Conservation (phyloP, 768 basidiomycete species). For the Clitopilus hobsonii region DNA sequence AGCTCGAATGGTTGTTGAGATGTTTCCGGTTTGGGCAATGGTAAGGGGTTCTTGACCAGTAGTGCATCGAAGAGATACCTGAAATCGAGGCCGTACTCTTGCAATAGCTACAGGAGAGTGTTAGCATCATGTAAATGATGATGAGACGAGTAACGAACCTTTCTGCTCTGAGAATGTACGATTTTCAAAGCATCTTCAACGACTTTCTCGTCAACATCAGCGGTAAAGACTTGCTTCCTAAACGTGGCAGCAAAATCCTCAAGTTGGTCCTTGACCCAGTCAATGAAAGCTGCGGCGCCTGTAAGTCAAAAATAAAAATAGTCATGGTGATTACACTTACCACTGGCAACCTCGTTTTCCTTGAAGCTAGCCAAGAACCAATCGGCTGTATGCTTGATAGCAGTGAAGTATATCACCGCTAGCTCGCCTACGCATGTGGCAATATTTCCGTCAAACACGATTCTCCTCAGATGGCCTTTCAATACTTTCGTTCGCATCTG, state of each 20-base stretch:
- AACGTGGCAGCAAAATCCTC: constrained; percentile 82
- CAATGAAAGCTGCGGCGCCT: constrained; percentile 71
- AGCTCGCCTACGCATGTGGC: constrained; percentile 83
- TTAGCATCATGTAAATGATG: background rate
- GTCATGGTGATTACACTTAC: constrained; percentile 40
- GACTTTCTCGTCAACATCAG: constrained; percentile 65
- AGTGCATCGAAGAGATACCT: constrained; percentile 84
- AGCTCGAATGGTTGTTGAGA: constrained; percentile 18
- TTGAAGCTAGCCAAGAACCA: constrained; percentile 97
- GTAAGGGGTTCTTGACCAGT: constrained; percentile 26
- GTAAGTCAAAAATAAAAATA: background rate
- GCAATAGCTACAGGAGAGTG: constrained; percentile 53
- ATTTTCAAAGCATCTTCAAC: constrained; percentile 78
- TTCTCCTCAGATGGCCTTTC: constrained; percentile 73
- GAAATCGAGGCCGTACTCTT: constrained; percentile 94
- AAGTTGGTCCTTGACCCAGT: constrained; percentile 89
- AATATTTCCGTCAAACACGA: constrained; percentile 87
- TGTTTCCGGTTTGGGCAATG: constrained; percentile 38
- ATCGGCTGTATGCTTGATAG: constrained; percentile 95
- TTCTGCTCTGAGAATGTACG: constrained; percentile 76
- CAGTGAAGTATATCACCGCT: constrained; percentile 85
- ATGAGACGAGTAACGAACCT: constrained; percentile 42
- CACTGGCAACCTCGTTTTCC: constrained; percentile 90
- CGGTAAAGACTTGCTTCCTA: constrained; percentile 85
- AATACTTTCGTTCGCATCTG: constrained; percentile 73